A percentile compares a stretch with the other conserved stretches of the same genome.
phyloP scores from a whole-genome alignment of 345 rosid species.

The Aquilaria malaccensis region DNA sequence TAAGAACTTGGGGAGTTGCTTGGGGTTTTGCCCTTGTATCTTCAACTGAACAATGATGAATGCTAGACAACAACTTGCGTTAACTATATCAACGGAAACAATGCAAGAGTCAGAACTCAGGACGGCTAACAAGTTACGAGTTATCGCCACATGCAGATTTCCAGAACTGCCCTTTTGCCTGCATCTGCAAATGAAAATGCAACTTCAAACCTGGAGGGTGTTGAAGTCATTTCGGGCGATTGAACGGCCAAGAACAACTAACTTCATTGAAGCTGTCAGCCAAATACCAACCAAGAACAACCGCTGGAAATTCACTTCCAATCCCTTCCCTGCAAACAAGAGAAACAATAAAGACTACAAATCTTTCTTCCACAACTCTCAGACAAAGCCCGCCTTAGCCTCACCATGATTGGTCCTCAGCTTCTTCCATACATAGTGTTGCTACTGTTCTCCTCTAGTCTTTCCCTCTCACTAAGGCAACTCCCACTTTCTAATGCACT shows the following conservation, averaged over 20 bases:
- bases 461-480: slow-evolving; percentile 5
- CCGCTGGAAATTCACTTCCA: slow-evolving; percentile 2
- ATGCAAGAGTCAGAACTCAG: not conserved
- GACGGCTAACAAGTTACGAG: slow-evolving; percentile 5
- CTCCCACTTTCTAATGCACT: not conserved
- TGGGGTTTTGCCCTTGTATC: too few relatives aligned
- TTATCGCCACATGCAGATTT: too few relatives aligned
- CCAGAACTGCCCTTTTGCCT: not conserved
- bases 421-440: slow-evolving; percentile 2
- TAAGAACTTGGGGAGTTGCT: too few relatives aligned
- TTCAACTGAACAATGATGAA: too few relatives aligned
- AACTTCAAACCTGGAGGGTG: slow-evolving; percentile 1
- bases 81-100: too few relatives aligned
- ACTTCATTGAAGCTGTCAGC: slow-evolving; percentile 23
- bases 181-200: not conserved
- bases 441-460: slow-evolving; percentile 3
- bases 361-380: slow-evolving; percentile 1
- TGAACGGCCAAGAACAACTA: slow-evolving; percentile 18
- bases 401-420: slow-evolving; percentile 11
- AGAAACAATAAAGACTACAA: not conserved
- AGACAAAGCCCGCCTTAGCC: not conserved
- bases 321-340: not conserved
- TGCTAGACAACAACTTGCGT: too few relatives aligned
- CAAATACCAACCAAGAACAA: slow-evolving; percentile 8
- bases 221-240: slow-evolving; percentile 9